These are phyloP conservation scores for Thelonectria olida DNA, from an alignment of 2,329 filamentous ascomycete species.

Conservation along the genomic window DNA sequence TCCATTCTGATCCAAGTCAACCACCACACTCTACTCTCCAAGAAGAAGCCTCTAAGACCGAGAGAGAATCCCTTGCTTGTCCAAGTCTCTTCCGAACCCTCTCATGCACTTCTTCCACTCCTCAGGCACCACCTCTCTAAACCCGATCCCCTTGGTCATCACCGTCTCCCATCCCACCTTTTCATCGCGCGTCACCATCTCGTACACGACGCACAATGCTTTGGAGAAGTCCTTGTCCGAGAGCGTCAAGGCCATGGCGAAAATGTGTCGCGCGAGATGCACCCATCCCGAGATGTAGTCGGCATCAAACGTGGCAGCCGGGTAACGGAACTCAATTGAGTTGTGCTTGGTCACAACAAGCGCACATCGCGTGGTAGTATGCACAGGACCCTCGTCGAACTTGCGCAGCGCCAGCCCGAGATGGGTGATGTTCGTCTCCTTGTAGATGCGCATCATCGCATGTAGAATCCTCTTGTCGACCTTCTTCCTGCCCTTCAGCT, in stretches of 20 bases:
- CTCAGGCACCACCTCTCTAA: constrained; percentile 11
- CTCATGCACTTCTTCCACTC: constrained; percentile 27
- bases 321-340: constrained; percentile 42
- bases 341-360: constrained; percentile 37
- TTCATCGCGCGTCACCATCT: constrained; percentile 32
- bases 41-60: background rate
- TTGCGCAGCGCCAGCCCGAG: constrained; percentile 31
- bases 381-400: constrained; percentile 32
- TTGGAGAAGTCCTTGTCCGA: constrained; percentile 23
- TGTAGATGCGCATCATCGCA: constrained; percentile 33
- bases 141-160: constrained; percentile 27
- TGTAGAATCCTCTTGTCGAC: constrained; percentile 15
- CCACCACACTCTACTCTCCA: too few species aligned
- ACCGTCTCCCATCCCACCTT: constrained; percentile 30
- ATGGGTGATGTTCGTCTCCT: constrained; percentile 7
- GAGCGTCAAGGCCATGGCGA: constrained; percentile 29
- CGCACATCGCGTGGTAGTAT: constrained; percentile 36
- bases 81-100: constrained; percentile 31
- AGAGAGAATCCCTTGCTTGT: constrained; percentile 32
- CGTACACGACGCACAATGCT: constrained; percentile 33
- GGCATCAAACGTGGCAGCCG: constrained; percentile 38
- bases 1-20: too few species aligned
- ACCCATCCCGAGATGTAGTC: constrained; percentile 39
- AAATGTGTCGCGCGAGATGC: constrained; percentile 35
- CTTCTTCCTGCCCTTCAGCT: constrained; percentile 20